Conservation (phyloP, 768 basidiomycete genomes). For the Pseudohyphozyma bogoriensis region DNA sequence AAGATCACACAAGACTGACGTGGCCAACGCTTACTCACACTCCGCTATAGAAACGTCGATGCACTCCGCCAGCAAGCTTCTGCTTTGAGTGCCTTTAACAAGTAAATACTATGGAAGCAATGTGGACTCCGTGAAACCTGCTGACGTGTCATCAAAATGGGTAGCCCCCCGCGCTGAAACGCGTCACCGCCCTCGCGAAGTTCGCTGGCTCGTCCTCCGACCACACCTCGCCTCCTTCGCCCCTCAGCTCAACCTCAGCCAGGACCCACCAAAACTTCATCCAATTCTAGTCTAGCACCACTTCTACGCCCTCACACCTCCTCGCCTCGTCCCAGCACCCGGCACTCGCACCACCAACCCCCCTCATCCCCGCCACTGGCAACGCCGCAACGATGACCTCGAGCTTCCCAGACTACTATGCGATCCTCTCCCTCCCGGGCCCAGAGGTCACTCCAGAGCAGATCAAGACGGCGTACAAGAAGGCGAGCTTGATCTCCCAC, state of each 20-base stretch:
- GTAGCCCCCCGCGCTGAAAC: too few species aligned
- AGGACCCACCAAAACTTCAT: neutral
- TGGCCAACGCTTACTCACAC: too few species aligned
- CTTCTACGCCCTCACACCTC: neutral
- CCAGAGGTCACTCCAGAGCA: slow-evolving; percentile 20
- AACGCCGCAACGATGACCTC: neutral
- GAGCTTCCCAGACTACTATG: slow-evolving; percentile 27
- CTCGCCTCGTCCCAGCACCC: neutral
- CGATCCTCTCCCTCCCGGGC: slow-evolving; percentile 6
- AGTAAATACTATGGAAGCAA: too few species aligned
- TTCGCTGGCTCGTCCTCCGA: too few species aligned
- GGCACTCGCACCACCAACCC: neutral
- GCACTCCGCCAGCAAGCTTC: too few species aligned
- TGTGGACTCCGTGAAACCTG: too few species aligned
- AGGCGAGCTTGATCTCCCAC: slow-evolving; percentile 20
- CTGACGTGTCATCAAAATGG: too few species aligned
- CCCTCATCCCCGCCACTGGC: neutral
- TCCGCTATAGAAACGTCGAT: too few species aligned
- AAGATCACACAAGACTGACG: too few species aligned
- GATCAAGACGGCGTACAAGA: slow-evolving; percentile 30
- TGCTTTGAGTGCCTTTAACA: too few species aligned
- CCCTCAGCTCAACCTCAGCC: neutral
- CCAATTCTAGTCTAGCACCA: neutral
- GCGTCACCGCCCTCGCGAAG: too few species aligned
- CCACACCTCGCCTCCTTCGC: neutral